Percentiles rank a stretch among this genome's conserved stretches.
Evolutionary conservation across 164 flowering plant genomes (phyloP).

Genomic region (Tinospora cordifolia): DNA sequence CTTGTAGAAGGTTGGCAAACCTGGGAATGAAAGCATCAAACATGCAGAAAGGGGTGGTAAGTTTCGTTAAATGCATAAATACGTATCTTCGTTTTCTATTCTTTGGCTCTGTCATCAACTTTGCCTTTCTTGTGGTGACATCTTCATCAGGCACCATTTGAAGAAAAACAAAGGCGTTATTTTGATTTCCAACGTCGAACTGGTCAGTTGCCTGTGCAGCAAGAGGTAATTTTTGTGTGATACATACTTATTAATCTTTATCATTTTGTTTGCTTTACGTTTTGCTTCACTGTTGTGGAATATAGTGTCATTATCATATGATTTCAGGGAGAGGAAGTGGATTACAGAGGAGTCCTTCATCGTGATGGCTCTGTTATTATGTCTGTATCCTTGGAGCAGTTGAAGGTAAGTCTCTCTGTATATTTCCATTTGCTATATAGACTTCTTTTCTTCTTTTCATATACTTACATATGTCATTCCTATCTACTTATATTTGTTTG

Average conservation of each 20-base stretch:
- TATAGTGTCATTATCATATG: not conserved
- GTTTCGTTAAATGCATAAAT: constrained; percentile 21
- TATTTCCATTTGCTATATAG: constrained; percentile 1
- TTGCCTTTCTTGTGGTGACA: constrained; percentile 2
- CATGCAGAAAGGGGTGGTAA: constrained; percentile 90
- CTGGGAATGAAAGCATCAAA: constrained; percentile 80
- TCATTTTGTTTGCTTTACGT: not conserved
- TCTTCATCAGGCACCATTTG: constrained; percentile 59
- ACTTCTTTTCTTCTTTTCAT: not conserved
- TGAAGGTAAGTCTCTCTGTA: constrained; percentile 48
- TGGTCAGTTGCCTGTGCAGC: constrained; percentile 83
- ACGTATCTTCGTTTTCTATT: not conserved
- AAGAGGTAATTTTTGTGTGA: constrained; percentile 55
- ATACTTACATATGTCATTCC: not conserved
- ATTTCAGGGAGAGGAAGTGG: constrained; percentile 85
- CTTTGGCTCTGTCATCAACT: constrained; percentile 4
- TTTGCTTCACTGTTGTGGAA: not conserved
- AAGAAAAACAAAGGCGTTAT: constrained; percentile 80
- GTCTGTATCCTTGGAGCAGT: constrained; percentile 75
- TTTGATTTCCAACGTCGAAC: constrained; percentile 93
- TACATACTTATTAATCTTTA: not conserved
- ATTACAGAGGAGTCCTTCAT: constrained; percentile 88
- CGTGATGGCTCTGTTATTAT: constrained; percentile 98
- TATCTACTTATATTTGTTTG: not conserved
- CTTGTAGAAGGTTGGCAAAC: constrained; percentile 82